Conservation (phyloP, 106 monocot species). For the Cymbidium sinense region DNA sequence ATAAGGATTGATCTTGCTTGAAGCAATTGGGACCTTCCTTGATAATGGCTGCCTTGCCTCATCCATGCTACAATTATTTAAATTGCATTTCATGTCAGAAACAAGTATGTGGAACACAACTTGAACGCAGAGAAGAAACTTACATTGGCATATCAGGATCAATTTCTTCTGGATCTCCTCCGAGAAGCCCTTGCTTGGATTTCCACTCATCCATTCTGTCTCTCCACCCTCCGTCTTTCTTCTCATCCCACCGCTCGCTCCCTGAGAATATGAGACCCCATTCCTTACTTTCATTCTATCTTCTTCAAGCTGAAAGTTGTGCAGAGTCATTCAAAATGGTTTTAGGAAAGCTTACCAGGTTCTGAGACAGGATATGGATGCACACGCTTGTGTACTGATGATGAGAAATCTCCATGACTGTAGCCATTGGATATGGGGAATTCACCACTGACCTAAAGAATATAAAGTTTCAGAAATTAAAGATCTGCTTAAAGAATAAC, state of each 20-base stretch:
- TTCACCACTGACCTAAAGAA: constrained; percentile 78
- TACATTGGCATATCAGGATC: constrained; percentile 85
- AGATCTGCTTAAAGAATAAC: not conserved
- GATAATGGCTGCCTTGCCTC: constrained; percentile 90
- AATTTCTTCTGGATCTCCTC: constrained; percentile 48
- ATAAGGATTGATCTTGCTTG: constrained; percentile 92
- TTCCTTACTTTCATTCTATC: not conserved
- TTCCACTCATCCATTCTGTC: constrained; percentile 91
- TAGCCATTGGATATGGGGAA: constrained; percentile 48
- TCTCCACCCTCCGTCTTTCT: constrained; percentile 60
- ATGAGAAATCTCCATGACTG: constrained; percentile 46
- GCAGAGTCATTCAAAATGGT: not conserved
- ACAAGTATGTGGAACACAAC: not conserved
- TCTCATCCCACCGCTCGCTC: constrained; percentile 67
- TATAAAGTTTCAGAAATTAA: not conserved
- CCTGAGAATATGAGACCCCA: constrained; percentile 20
- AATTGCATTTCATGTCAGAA: not conserved
- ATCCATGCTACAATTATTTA: constrained; percentile 43
- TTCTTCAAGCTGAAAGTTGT: not conserved
- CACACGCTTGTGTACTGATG: constrained; percentile 72
- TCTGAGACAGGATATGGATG: constrained; percentile 84
- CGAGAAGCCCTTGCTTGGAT: constrained; percentile 54
- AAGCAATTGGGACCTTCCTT: constrained; percentile 83
- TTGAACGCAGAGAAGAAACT: not conserved
- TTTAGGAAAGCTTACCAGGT: constrained; percentile 32